Evolutionary conservation across 192 early-diverging fungal species (phyloP), one percentile per base, ranked within the genome.

Genomic region (Coemansia sp.): DNA sequence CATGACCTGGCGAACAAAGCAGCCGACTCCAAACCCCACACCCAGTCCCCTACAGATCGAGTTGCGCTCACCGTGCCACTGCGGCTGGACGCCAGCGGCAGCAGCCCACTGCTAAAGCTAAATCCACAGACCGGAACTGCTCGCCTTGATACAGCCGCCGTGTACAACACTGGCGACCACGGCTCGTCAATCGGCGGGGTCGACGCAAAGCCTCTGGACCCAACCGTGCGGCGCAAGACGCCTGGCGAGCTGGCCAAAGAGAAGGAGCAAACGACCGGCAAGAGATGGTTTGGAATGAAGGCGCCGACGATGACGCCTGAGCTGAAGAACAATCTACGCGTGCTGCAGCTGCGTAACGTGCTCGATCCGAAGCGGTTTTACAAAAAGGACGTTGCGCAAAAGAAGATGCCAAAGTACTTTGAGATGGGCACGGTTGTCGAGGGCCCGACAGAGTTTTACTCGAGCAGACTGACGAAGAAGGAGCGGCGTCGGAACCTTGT

Each of bases 361-460:
- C 69, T 99, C 10, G 95, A 99, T 71, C 92, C 92, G 16, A 98
- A 94, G 72, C 84, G 89, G 27, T 91, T 92, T 61, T 98, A 95
- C 65, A 95, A 95, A 57, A 88, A 89, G 54, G 87, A 86, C 31
- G 67, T 73, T 3, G 64, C 77, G 19, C 74, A 67, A 48, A 78
- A 68, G 44, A 42, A 60, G 16, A 62, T 89, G 12, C 95, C 97
- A 27, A 95, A 92, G 63, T 92, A 91, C 68, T 97, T 99, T 82
- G 92, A 98, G 65, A 82, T 94, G 30, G 97, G 95, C n/a, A 96
- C 92, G 0, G 81, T 99, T 23, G 70, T 98, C 10, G 91, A 93
- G 52, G 90, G 89, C 7, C 85, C 91, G 21, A 87, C 89, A 2
- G 94, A 97, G 60, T 95, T 91, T 71, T 93, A 86, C 67, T 89